Percentiles rank a stretch among this genome's conserved stretches.
Conservation (phyloP, 345 rosid species). For the Moringa oleifera region DNA sequence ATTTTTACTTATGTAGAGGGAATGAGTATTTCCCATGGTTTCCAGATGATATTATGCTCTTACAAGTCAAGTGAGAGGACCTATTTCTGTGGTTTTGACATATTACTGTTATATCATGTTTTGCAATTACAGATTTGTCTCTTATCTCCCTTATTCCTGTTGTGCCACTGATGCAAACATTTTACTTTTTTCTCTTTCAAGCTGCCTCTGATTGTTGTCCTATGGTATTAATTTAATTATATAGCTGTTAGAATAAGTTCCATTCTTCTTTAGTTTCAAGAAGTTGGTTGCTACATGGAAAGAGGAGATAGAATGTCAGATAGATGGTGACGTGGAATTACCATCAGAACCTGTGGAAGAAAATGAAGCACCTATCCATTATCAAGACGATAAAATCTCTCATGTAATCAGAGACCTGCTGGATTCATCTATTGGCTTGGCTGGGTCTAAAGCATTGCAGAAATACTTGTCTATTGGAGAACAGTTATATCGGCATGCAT, state of each 20-base stretch:
- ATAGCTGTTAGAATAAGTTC: not conserved
- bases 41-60: too few relatives aligned
- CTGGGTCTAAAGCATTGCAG: conserved; percentile 48
- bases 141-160: not conserved
- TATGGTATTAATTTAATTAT: conserved; percentile 3
- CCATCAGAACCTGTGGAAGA: conserved; percentile 35
- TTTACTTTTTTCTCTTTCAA: conserved; percentile 6
- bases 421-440: conserved; percentile 48
- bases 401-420: conserved; percentile 45
- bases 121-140: not conserved
- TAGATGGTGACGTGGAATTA: conserved; percentile 26
- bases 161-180: not conserved
- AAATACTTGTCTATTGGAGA: conserved; percentile 58
- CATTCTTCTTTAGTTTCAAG: conserved; percentile 52
- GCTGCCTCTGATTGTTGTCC: not conserved
- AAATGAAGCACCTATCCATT: conserved; percentile 31
- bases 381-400: conserved; percentile 43
- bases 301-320: conserved; percentile 40
- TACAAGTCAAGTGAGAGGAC: not conserved
- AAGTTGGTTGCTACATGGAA: conserved; percentile 58
- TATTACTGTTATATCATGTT: not conserved
- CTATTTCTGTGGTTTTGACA: not conserved
- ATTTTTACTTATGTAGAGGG: too few relatives aligned
- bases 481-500: conserved; percentile 44
- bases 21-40: too few relatives aligned